Evolutionary conservation across 306 rosid genomes (phyloP).

Genomic region (Sesbania bispinosa): DNA sequence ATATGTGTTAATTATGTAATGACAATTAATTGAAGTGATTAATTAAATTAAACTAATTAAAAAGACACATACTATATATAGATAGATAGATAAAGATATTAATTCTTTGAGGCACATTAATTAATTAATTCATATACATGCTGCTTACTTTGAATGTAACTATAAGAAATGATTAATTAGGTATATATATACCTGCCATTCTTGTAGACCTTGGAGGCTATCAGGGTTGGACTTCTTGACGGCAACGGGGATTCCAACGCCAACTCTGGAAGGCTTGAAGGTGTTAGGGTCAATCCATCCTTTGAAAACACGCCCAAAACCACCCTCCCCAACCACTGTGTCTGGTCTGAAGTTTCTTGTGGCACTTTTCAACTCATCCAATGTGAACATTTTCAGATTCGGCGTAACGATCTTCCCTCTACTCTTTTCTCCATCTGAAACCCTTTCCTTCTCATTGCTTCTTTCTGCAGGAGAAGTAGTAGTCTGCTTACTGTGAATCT

Average conservation of each 20-base stretch:
- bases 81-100: no score
- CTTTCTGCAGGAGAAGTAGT: not conserved
- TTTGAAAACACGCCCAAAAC: conserved; percentile 86
- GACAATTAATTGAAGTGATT: no score
- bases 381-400: conserved; percentile 43
- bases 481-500: no score
- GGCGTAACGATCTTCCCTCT: not conserved
- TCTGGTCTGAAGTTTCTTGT: conserved; percentile 77
- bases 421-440: no score
- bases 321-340: conserved; percentile 76
- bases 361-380: conserved; percentile 67
- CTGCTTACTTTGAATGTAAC: no score
- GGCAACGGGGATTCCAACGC: conserved; percentile 74
- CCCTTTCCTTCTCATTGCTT: no score
- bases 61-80: no score
- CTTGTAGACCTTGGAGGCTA: conserved; percentile 67
- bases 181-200: conserved; percentile 86
- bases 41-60: no score
- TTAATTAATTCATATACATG: no score
- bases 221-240: conserved; percentile 73
- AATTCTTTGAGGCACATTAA: no score
- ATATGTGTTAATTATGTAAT: no score
- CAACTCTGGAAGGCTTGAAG: conserved; percentile 58
- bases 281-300: conserved; percentile 74
- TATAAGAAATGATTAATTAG: no score